Conservation (phyloP, 2,329 filamentous ascomycete species). For the Fusarium odoratissimum region DNA sequence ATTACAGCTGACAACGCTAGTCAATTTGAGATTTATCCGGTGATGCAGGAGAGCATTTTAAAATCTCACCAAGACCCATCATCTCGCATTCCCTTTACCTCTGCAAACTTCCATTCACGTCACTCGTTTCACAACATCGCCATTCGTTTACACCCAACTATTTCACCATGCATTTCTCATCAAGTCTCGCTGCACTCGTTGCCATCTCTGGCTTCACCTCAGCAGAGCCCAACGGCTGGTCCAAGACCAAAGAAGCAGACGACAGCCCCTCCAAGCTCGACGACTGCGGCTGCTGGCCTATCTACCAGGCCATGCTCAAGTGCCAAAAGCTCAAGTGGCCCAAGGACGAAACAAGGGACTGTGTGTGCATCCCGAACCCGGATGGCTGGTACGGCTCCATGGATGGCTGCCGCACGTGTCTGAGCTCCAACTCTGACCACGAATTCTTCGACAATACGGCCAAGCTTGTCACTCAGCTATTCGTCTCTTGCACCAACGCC, state of each 20-base stretch:
- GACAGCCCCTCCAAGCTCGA: slow-evolving; percentile 38
- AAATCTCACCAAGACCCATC: neutral
- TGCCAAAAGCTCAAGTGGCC: slow-evolving; percentile 35
- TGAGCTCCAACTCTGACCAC: slow-evolving; percentile 13
- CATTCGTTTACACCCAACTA: neutral
- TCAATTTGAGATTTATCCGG: neutral
- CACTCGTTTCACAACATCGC: neutral
- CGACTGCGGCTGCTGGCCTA: slow-evolving; percentile 40
- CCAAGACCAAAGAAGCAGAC: slow-evolving; percentile 24
- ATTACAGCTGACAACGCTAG: neutral
- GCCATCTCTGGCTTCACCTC: slow-evolving; percentile 18
- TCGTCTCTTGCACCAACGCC: slow-evolving; percentile 35
- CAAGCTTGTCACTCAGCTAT: slow-evolving; percentile 35
- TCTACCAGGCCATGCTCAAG: slow-evolving; percentile 33
- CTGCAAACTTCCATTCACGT: neutral
- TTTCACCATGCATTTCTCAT: slow-evolving; percentile 10
- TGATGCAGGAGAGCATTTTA: neutral
- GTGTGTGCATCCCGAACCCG: slow-evolving; percentile 33
- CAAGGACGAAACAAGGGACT: slow-evolving; percentile 17
- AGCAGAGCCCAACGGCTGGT: slow-evolving; percentile 36
- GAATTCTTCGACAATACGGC: slow-evolving; percentile 36
- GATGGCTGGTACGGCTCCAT: slow-evolving; percentile 38
- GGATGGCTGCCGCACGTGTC: slow-evolving; percentile 38
- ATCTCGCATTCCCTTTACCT: neutral
- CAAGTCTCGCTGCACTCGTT: neutral